Percentiles rank a stretch among this genome's conserved stretches.
phyloP scores from a whole-genome alignment of 129 eudicot species.

The Saposhnikovia divaricata region DNA sequence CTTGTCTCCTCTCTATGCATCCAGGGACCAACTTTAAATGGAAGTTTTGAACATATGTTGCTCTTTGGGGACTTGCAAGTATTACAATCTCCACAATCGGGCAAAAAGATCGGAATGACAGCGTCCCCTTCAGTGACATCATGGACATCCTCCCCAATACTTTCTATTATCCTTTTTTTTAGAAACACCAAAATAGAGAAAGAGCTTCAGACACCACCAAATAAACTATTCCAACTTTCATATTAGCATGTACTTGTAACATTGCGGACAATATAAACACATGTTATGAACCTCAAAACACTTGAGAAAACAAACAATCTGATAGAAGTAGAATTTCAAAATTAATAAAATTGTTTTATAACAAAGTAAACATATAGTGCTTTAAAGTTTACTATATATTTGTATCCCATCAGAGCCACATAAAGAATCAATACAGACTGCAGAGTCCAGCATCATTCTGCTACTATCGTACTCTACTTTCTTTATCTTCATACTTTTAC shows the following conservation, averaged over 20 bases:
- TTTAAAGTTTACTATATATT: too few species aligned
- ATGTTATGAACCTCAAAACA: background rate
- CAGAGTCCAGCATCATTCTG: background rate
- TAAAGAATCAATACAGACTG: too few species aligned
- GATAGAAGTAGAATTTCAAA: too few species aligned
- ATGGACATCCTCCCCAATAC: constrained; percentile 65
- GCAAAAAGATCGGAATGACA: constrained; percentile 60
- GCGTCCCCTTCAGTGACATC: constrained; percentile 61
- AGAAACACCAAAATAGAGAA: constrained; percentile 6
- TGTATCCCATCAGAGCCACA: too few species aligned
- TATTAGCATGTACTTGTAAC: too few species aligned
- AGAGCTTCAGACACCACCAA: background rate
- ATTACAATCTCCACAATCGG: constrained; percentile 76
- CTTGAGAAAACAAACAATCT: too few species aligned
- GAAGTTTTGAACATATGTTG: constrained; percentile 67
- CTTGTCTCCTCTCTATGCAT: constrained; percentile 72
- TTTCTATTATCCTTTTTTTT: constrained; percentile 66
- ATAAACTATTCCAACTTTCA: too few species aligned
- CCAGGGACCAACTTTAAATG: constrained; percentile 51
- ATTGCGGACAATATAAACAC: too few species aligned
- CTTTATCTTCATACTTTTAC: background rate
- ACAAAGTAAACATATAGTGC: too few species aligned
- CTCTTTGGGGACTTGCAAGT: constrained; percentile 72
- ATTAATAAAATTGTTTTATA: too few species aligned
- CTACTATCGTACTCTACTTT: too few species aligned